Conservation (phyloP, 2,329 filamentous ascomycete genomes). For the Thermoascus crustaceus region DNA sequence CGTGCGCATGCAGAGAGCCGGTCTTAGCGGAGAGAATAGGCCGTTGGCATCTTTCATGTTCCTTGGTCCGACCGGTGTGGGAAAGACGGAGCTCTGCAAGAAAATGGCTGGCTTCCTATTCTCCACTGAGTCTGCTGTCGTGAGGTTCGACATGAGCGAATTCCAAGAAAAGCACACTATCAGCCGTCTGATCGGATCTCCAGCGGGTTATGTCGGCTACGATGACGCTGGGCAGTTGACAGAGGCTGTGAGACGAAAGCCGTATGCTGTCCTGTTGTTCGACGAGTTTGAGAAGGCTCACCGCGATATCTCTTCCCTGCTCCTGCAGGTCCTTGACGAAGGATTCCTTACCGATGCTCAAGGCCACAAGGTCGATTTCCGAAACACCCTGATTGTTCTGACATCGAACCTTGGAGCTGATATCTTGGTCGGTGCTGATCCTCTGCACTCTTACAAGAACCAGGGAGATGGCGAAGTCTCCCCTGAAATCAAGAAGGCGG, state of each 20-base stretch:
- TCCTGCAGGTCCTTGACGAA: constrained; percentile 92
- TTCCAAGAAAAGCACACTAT: constrained; percentile 98
- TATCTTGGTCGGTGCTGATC: constrained; percentile 72
- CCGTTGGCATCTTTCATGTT: constrained; percentile 96
- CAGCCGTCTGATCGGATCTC: constrained; percentile 81
- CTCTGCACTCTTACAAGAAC: constrained; percentile 55
- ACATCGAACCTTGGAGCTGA: constrained; percentile 93
- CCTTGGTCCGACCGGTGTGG: constrained; percentile 89
- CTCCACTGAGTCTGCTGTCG: constrained; percentile 80
- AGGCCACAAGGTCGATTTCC: constrained; percentile 93
- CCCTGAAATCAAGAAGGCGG: constrained; percentile 62
- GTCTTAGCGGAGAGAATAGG: constrained; percentile 81
- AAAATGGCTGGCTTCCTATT: constrained; percentile 90
- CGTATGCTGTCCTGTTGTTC: constrained; percentile 88
- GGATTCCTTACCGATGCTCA: constrained; percentile 93
- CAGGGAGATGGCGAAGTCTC: constrained; percentile 61
- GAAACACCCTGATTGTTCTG: constrained; percentile 91
- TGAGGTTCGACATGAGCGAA: constrained; percentile 95
- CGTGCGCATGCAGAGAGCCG: constrained; percentile 86
- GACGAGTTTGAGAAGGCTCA: constrained; percentile 98
- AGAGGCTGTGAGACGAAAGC: constrained; percentile 88
- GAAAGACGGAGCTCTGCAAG: constrained; percentile 96
- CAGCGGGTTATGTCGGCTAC: constrained; percentile 92
- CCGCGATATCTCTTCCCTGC: constrained; percentile 81
- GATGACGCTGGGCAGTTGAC: constrained; percentile 95